These are phyloP conservation scores for Patellaria atrata DNA, from an alignment of 495 filamentous ascomycete genomes.

Conservation along the genomic window DNA sequence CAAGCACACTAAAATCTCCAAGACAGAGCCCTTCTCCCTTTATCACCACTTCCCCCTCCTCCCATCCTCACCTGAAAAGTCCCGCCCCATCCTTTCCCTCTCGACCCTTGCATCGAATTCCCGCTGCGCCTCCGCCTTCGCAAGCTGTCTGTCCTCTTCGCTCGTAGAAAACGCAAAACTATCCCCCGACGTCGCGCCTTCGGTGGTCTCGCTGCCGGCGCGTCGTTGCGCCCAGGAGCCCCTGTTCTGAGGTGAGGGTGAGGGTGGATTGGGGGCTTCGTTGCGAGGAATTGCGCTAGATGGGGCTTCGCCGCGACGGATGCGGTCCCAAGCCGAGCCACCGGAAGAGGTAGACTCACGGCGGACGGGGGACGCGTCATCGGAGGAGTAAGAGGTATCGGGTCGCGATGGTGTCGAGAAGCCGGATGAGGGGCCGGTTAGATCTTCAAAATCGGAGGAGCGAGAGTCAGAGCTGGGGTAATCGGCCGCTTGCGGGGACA, in stretches of 20 bases:
- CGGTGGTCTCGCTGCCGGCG: too few species aligned
- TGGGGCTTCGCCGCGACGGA: conserved; percentile 9
- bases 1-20: too few species aligned
- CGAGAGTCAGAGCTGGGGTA: background rate
- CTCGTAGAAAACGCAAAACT: conserved; percentile 28
- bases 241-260: background rate
- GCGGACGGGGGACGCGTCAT: background rate
- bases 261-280: background rate
- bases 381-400: too few species aligned
- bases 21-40: too few species aligned
- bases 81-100: conserved; percentile 25
- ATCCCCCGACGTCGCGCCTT: conserved; percentile 19
- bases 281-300: background rate
- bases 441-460: background rate
- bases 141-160: conserved; percentile 27
- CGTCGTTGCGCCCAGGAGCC: background rate
- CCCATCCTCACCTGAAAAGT: conserved; percentile 10
- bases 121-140: conserved; percentile 34
- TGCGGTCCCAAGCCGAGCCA: conserved; percentile 16
- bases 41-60: too few species aligned
- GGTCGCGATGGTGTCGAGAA: background rate
- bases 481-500: conserved; percentile 6
- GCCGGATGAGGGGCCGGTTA: background rate
- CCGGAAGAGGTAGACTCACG: conserved; percentile 4
- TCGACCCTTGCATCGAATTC: conserved; percentile 39